These are phyloP conservation scores for Taxawa tesnikishii DNA, from an alignment of 2,329 filamentous ascomycete species.

Conservation along the genomic window DNA sequence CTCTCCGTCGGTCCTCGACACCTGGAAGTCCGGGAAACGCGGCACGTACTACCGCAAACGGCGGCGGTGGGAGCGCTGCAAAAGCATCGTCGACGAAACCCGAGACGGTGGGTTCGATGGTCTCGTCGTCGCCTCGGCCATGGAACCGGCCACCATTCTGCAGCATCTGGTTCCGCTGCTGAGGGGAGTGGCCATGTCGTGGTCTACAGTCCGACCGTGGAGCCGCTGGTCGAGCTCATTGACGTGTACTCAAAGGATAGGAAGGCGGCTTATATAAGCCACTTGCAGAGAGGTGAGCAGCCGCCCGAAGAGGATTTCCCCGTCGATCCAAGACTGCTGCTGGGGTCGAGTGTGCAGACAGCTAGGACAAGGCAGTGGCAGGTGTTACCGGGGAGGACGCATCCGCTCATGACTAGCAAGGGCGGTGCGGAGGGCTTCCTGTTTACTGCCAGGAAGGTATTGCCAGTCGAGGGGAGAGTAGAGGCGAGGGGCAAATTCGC, in stretches of 20 bases:
- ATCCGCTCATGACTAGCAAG: conserved; percentile 81
- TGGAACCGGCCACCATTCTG: conserved; percentile 69
- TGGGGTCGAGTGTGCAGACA: conserved; percentile 71
- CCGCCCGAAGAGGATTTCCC: conserved; percentile 58
- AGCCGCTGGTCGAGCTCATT: conserved; percentile 63
- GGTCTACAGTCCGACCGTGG: conserved; percentile 70
- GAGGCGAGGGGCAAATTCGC: conserved; percentile 10
- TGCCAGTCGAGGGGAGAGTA: conserved; percentile 40
- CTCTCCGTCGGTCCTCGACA: conserved; percentile 47
- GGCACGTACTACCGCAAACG: conserved; percentile 84
- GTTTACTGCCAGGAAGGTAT: conserved; percentile 69
- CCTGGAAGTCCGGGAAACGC: conserved; percentile 70
- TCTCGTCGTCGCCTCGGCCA: conserved; percentile 66
- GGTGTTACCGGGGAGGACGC: conserved; percentile 80
- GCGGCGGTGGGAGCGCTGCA: conserved; percentile 63
- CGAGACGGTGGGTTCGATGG: conserved; percentile 69
- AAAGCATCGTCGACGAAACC: conserved; percentile 61
- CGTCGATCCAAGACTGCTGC: conserved; percentile 71
- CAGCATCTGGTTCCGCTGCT: conserved; percentile 67
- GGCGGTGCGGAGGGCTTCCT: conserved; percentile 87
- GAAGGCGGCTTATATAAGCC: conserved; percentile 58
- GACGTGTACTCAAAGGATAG: conserved; percentile 77
- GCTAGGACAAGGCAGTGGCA: conserved; percentile 74
- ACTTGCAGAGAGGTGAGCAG: conserved; percentile 11
- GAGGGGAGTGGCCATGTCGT: conserved; percentile 73